Conservation (phyloP, 2,329 filamentous ascomycete genomes). For the Knoxdaviesia capensis region DNA sequence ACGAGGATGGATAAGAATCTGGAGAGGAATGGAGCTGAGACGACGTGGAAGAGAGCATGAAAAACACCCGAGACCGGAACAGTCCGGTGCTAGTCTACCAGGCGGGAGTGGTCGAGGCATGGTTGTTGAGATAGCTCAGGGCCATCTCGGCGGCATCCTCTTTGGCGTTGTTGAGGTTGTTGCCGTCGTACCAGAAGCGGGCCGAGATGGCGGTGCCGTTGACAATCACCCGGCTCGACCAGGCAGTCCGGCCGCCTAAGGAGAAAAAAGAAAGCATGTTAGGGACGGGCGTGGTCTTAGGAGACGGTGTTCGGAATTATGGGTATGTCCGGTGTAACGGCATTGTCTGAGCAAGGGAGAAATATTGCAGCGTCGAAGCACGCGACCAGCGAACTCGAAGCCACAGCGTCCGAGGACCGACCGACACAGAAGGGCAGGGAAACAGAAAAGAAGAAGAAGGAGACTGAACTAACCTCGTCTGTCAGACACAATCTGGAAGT, state of each 20-base stretch:
- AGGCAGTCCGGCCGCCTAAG: conserved; percentile 71
- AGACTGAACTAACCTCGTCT: conserved; percentile 38
- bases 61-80: no score
- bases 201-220: conserved; percentile 45
- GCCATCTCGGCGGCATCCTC: conserved; percentile 85
- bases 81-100: no score
- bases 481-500: conserved; percentile 55
- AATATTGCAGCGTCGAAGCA: not conserved
- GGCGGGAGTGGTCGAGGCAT: not conserved
- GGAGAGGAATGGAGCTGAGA: no score
- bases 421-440: no score
- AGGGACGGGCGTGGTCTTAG: no score
- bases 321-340: no score
- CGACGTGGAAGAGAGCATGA: no score
- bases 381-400: no score
- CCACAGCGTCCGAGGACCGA: no score
- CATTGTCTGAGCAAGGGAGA: no score
- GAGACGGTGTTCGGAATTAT: no score
- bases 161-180: conserved; percentile 69
- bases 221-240: conserved; percentile 67
- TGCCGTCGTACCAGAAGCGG: conserved; percentile 80
- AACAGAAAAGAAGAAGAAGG: conserved; percentile 4
- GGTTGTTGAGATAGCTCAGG: conserved; percentile 22
- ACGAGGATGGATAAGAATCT: no score
- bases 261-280: conserved; percentile 1